Evolutionary conservation across 495 filamentous ascomycete species (phyloP), one percentile per base, ranked within the genome.

Genomic region (Penicillium manginii): DNA sequence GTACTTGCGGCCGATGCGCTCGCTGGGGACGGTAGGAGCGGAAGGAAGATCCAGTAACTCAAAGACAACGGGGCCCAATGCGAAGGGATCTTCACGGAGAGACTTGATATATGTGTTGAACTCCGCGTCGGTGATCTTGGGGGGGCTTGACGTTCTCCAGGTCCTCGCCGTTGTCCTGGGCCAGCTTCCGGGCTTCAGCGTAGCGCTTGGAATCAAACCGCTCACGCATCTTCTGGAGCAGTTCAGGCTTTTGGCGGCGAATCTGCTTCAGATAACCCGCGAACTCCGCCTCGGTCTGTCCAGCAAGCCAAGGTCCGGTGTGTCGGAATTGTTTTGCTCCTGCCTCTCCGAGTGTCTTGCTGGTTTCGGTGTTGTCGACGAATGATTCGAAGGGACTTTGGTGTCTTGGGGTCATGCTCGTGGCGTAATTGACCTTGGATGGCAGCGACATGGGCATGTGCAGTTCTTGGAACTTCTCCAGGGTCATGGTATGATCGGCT

Each of bases 381-480:
- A 71, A 59, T 2, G 68, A 54, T 45, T 85, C 82, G 58, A 85
- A 85, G 8, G 81, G 79, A 65, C 82, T 84, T 33, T 71, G 59
- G 54, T 80, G 77, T 52, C 63, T 60, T n/a, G 69, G 65, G 8
- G 66, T 46, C 31, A 71, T 59, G 58, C 54, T 74, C n/a, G 68
- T 65, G 2, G 73, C 56, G 53, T 63, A 61, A 18, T 65, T 66
- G 51, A 71, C 61, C 39, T 70, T 66, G n/a, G 53, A 59, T 8
- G 80, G 78, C 47, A 82, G 73, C 18, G 83, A 80, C 31, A 92
- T 77, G 1, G 90, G 87, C 54, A 91, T 73, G 56, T 84, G 79
- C 65, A 92, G 76, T 67, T 97, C 92, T 64, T 92, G 89, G 81
- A 88, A 98, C 76, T 98, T 98, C 69, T 83, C 78, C 46, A 96